These are phyloP conservation scores for Fraxinus platypoda DNA, from an alignment of 305 asterid genomes.

Conservation along the genomic window DNA sequence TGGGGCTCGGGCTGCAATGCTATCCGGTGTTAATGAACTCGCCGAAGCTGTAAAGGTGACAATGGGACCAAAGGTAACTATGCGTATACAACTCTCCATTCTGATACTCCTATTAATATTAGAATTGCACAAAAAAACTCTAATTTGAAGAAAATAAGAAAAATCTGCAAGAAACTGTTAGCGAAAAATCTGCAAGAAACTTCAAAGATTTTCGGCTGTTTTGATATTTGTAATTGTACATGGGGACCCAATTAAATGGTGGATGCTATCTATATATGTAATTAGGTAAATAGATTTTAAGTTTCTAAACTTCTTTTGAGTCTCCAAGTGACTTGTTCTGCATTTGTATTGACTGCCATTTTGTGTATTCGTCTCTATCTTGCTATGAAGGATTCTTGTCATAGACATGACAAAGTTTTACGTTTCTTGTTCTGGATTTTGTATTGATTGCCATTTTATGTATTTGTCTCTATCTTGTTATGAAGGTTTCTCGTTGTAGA, in stretches of 20 bases:
- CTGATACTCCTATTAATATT: background rate
- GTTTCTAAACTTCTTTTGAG: background rate
- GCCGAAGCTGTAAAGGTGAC: slow-evolving; percentile 98
- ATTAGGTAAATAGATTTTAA: background rate
- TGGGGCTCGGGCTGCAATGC: slow-evolving; percentile 73
- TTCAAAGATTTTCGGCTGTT: background rate
- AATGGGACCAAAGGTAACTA: slow-evolving; percentile 88
- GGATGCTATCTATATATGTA: background rate
- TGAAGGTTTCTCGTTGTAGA: background rate
- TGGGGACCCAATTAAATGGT: background rate
- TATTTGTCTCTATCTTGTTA: background rate
- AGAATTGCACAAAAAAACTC: background rate
- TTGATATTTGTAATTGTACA: background rate
- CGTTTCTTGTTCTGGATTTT: background rate
- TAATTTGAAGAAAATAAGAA: background rate
- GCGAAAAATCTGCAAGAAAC: background rate
- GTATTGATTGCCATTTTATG: background rate
- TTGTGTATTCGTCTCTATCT: background rate
- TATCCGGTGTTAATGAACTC: slow-evolving; percentile 82
- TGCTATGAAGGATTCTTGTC: background rate
- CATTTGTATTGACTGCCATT: background rate
- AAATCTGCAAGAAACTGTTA: background rate
- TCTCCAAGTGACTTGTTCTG: background rate
- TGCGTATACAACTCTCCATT: background rate
- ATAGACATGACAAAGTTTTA: background rate